Evolutionary conservation across 768 basidiomycete genomes (phyloP).

Genomic region (Mycena floridula): DNA sequence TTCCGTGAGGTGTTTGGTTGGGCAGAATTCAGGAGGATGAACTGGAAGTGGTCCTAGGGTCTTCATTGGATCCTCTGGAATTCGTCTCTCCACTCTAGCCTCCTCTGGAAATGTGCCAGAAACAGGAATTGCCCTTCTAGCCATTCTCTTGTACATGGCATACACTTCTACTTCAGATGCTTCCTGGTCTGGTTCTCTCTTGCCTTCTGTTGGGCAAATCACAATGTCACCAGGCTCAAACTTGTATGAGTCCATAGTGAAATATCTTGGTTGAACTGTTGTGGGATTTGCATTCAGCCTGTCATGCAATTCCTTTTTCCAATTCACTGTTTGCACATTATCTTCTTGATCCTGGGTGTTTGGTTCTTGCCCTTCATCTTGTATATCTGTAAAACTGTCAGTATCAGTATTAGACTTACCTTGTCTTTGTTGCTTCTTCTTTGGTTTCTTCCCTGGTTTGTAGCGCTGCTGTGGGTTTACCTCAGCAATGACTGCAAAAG

Average conservation of each 20-base stretch:
- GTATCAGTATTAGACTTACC: too few species aligned
- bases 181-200: neutral
- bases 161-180: conserved; percentile 1
- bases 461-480: too few species aligned
- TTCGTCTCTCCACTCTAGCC: conserved; percentile 18
- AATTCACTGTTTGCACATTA: too few species aligned
- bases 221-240: neutral
- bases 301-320: too few species aligned
- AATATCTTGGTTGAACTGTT: too few species aligned
- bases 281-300: too few species aligned
- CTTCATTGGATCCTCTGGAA: conserved; percentile 28
- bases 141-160: conserved; percentile 26
- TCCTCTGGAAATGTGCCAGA: conserved; percentile 25
- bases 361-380: neutral
- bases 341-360: too few species aligned
- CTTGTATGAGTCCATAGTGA: neutral
- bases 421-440: too few species aligned
- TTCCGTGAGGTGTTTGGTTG: conserved; percentile 16
- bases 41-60: conserved; percentile 19
- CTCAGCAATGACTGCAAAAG: too few species aligned
- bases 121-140: conserved; percentile 24
- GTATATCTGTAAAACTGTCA: too few species aligned
- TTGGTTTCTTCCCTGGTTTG: too few species aligned
- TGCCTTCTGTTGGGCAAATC: neutral
- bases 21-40: conserved; percentile 25